Base-by-base conservation (phyloP, 441 rosid species). In the Sinapis alba region DNA sequence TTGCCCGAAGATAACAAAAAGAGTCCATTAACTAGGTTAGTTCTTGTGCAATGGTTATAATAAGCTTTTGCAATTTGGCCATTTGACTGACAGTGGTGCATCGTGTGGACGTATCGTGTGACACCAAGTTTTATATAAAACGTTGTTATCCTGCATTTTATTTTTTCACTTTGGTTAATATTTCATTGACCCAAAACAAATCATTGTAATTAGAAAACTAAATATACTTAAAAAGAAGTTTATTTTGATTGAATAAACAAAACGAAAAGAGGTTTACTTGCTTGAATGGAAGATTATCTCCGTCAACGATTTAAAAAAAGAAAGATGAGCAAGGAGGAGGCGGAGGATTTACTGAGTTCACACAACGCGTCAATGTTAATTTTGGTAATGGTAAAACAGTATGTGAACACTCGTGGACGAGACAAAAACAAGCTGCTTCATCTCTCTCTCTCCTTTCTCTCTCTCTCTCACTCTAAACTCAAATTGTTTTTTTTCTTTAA, bases 351-450 rank as follows among this genome's bases (percentile, higher is more conserved):
- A 70, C 80, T 23, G 75, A 56, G 66, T 76, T 76, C 32, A 23
- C 66, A 36, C 36, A 62, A 68, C 79, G 74, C 74, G 74, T 76
- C 79, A 68, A 68, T 20, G 78, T 74, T 75, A 60, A 68, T 53
- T 47, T 68, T 28, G 24, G 59, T 26, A 43, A 28, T 64, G 76
- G 80, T 63, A 56, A 41, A 23, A 13, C 51, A 8, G 66, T 36
- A 76, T 77, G 76, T 77, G 75, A 77, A 77, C 71, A 69, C 71
- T 71, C 71, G 76, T 65, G 76, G 75, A 64, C 76, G 62, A 76
- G 54, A 64, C 47, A 38, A 38, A 65, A 77, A 70, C 56, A 69
- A 77, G 80, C 80, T 70, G 62, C 67, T 64, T 70, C 66, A 5
- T 61, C 68, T 59, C 66, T 66, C 78, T 65, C 65, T 53, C 61